These are phyloP conservation scores for Thymus mandschuricus DNA, from an alignment of 257 asterid genomes.

Conservation along the genomic window DNA sequence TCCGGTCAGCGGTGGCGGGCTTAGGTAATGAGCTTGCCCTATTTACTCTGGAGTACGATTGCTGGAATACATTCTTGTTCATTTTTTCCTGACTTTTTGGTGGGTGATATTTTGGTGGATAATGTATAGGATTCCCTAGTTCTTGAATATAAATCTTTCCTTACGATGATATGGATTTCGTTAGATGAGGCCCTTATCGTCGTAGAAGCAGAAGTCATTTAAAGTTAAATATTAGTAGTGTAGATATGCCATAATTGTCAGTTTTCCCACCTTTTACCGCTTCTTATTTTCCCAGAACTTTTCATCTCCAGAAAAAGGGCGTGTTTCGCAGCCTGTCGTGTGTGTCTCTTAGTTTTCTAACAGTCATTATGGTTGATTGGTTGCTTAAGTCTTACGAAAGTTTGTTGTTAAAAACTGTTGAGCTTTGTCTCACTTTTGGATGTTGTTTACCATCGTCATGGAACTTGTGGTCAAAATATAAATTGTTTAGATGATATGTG, in stretches of 20 bases:
- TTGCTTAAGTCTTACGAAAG: conserved; percentile 3
- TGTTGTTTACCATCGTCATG: neutral
- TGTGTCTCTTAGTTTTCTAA: conserved; percentile 4
- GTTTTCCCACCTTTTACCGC: neutral
- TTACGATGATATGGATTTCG: neutral
- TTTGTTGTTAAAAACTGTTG: neutral
- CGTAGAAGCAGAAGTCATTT: conserved; percentile 5
- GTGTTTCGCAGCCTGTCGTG: conserved; percentile 14
- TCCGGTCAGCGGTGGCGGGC: conserved; percentile 96
- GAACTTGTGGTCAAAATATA: conserved; percentile 11
- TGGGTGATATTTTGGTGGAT: conserved; percentile 7
- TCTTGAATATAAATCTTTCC: neutral
- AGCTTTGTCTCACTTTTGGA: conserved; percentile 16
- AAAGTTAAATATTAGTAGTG: conserved; percentile 15
- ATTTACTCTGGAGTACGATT: conserved; percentile 14
- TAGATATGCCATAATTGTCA: neutral
- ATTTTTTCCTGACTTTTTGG: neutral
- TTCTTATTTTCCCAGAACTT: neutral
- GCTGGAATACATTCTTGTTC: conserved; percentile 7
- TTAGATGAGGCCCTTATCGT: neutral
- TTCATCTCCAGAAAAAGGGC: neutral
- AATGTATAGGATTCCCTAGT: conserved; percentile 11
- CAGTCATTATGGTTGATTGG: conserved; percentile 2
- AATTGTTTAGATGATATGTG: neutral
- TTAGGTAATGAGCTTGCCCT: conserved; percentile 55